Conservation (phyloP, 2,329 filamentous ascomycete species). For the Aspergillus pseudonomiae region DNA sequence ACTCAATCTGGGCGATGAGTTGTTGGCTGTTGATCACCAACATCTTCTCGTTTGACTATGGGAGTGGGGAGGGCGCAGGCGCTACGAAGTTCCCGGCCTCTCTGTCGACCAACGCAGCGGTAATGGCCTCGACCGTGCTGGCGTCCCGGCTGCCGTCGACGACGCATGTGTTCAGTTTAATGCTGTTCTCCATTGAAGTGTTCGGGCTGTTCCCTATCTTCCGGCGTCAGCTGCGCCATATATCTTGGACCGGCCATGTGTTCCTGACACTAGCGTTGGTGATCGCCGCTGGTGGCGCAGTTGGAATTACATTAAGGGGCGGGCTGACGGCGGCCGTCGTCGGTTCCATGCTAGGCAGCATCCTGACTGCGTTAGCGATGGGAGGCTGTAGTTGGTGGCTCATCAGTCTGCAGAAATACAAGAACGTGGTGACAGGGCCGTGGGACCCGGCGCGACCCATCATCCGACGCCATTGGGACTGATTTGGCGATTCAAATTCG, state of each 20-base stretch:
- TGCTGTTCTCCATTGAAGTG: constrained; percentile 94
- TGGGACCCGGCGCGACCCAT: constrained; percentile 92
- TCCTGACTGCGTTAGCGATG: constrained; percentile 77
- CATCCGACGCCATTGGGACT: constrained; percentile 48
- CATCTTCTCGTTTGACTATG: constrained; percentile 97
- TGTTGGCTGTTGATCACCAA: constrained; percentile 93
- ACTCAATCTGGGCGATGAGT: constrained; percentile 97
- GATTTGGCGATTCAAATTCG: neutral
- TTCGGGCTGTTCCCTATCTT: constrained; percentile 99
- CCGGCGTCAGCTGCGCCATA: constrained; percentile 79
- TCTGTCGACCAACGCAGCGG: constrained; percentile 89
- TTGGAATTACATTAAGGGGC: constrained; percentile 64
- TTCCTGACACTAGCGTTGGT: constrained; percentile 75
- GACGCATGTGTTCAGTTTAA: constrained; percentile 91
- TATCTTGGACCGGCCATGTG: constrained; percentile 80
- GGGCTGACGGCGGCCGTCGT: constrained; percentile 61
- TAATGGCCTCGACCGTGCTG: constrained; percentile 95
- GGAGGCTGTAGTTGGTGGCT: constrained; percentile 97
- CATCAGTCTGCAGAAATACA: constrained; percentile 95
- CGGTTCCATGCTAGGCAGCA: constrained; percentile 75
- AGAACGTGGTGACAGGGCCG: constrained; percentile 96
- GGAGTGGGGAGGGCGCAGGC: constrained; percentile 56
- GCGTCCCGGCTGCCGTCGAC: constrained; percentile 87
- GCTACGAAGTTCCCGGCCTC: constrained; percentile 59
- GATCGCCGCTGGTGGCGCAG: constrained; percentile 75